Base-by-base conservation (phyloP, 306 rosid genomes). In the Pterocarpus santalinus region DNA sequence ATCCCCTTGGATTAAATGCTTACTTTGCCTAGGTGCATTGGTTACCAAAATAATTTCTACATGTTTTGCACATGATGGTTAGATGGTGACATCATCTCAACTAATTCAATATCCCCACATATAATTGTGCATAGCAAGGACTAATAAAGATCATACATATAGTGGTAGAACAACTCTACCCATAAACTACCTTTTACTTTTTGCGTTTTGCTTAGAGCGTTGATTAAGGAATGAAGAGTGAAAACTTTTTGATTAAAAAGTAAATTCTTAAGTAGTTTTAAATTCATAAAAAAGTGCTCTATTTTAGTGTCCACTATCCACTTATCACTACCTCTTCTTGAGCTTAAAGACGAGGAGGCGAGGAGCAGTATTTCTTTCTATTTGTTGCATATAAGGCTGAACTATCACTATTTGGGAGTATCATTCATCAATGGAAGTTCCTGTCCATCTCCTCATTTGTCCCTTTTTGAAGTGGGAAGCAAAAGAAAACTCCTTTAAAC, bases 381-480 rank as follows among this genome's bases (percentile, higher is more conserved):
- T 68, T 56, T 62, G 28, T 22, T 22, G 28, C 28, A 84, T 47
- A 11, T 11, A 86, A 78, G 90, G 58, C 73, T 82, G 87, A 75
- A 72, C 78, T 86, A 78, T 77, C 75, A 60, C 79, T 64, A 69
- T 75, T 85, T 65, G 47, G 74, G 84, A 69, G 44, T 81, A 55
- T 77, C 65, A 76, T 78, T 81, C 74, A 68, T 66, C 82, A 84
- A 80, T 76, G 77, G 77, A 77, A 78, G 68, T 71, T 55, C 63
- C 85, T 65, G 65, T 83, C 81, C 77, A 84, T 61, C 58, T 47
- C 75, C 69, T 66, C 72, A 51, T 30, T 82, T 38, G 15, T 39
- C 58, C 65, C 80, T 76, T 78, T 85, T 84, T 35, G 67, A 56
- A 87, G 90, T 84, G 79, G 81, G 81, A 86, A 86, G 82, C 87